Percentiles rank a stretch among this genome's conserved stretches.
Evolutionary conservation across 2,329 filamentous ascomycete genomes (phyloP).

Genomic region (Lachnellula occidentalis): DNA sequence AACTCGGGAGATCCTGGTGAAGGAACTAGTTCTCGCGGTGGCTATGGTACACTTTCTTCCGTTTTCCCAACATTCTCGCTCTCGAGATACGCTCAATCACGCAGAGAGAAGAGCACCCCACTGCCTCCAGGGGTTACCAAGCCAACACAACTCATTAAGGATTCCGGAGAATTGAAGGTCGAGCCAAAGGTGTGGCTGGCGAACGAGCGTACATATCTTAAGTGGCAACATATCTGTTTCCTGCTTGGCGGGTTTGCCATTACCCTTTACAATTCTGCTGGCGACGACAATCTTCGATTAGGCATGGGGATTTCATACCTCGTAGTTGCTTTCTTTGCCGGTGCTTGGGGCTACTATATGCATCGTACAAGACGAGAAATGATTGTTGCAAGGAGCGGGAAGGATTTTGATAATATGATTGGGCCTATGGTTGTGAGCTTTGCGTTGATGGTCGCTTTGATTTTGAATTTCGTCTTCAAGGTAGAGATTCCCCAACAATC

Average conservation of each 20-base stretch:
- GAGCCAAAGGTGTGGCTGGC: slow-evolving; percentile 99
- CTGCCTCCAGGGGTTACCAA: slow-evolving; percentile 85
- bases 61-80: slow-evolving; percentile 80
- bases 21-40: slow-evolving; percentile 32
- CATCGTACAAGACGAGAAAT: slow-evolving; percentile 69
- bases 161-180: slow-evolving; percentile 82
- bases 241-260: slow-evolving; percentile 79
- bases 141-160: slow-evolving; percentile 87
- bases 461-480: slow-evolving; percentile 87
- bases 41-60: slow-evolving; percentile 57
- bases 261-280: slow-evolving; percentile 83
- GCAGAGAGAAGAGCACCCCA: slow-evolving; percentile 44
- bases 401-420: slow-evolving; percentile 84
- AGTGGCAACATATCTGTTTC: slow-evolving; percentile 94
- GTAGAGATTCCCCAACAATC: slow-evolving; percentile 36
- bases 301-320: slow-evolving; percentile 80
- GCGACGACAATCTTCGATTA: slow-evolving; percentile 69
- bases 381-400: slow-evolving; percentile 81
- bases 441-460: slow-evolving; percentile 70
- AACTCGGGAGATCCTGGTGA: slow-evolving; percentile 31
- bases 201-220: slow-evolving; percentile 96
- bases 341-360: slow-evolving; percentile 81
- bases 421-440: slow-evolving; percentile 80
- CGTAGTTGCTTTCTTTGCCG: slow-evolving; percentile 73
- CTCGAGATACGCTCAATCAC: slow-evolving; percentile 64